Percentiles rank a stretch among this genome's conserved stretches.
phyloP scores from a whole-genome alignment of 176 grass and related monocot species.

The Oryza brachyantha region DNA sequence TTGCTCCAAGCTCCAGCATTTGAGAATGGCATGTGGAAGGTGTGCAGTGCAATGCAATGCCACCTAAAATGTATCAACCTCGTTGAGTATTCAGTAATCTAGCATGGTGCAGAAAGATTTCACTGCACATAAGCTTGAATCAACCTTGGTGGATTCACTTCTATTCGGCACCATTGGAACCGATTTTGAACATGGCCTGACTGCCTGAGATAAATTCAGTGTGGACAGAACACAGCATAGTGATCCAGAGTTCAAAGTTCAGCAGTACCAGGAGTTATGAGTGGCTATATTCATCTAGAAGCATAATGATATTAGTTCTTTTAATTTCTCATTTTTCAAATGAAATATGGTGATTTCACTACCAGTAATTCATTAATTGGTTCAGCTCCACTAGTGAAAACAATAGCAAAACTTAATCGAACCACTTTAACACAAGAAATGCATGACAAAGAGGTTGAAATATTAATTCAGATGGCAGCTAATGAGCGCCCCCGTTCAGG shows the following conservation, averaged over 20 bases:
- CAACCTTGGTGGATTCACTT: background rate
- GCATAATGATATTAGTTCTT: background rate
- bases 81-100: background rate
- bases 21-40: background rate
- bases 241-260: background rate
- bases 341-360: background rate
- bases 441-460: background rate
- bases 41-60: slow-evolving; percentile 20
- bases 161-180: background rate
- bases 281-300: background rate
- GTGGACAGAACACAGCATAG: background rate
- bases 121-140: background rate
- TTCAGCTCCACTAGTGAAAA: background rate
- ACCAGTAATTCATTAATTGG: background rate
- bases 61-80: slow-evolving; percentile 33
- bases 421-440: background rate
- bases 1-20: background rate
- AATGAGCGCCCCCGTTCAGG: background rate
- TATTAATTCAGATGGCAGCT: background rate
- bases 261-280: background rate
- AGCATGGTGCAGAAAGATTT: background rate
- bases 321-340: background rate
- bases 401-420: background rate
- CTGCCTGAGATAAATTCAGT: background rate
- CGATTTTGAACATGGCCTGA: background rate